Evolutionary conservation across 257 asterid species (phyloP).

Genomic region (Plantago elongata): DNA sequence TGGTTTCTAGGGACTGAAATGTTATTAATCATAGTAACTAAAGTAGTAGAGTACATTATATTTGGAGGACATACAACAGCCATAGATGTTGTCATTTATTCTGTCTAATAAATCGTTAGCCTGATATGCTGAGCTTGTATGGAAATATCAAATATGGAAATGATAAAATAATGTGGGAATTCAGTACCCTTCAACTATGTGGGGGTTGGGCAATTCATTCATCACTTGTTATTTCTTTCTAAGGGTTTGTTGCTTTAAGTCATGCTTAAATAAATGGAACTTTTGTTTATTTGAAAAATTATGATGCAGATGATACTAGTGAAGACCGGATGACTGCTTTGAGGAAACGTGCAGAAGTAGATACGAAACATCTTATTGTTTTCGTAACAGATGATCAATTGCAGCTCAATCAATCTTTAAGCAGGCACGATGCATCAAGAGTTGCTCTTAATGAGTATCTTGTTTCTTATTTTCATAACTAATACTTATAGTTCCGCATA

Average conservation of each 20-base stretch:
- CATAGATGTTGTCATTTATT: background rate
- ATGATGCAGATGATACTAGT: slow-evolving; percentile 65
- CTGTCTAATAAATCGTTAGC: background rate
- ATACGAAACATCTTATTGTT: slow-evolving; percentile 57
- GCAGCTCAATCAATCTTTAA: slow-evolving; percentile 74
- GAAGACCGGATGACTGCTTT: slow-evolving; percentile 91
- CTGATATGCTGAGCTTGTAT: background rate
- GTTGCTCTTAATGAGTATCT: slow-evolving; percentile 6
- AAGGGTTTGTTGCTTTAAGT: slow-evolving; percentile 1
- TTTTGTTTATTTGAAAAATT: slow-evolving; percentile 17
- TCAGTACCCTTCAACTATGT: background rate
- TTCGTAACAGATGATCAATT: slow-evolving; percentile 53
- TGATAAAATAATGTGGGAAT: background rate
- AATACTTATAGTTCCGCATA: too few species aligned
- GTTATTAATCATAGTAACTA: background rate
- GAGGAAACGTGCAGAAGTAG: slow-evolving; percentile 92
- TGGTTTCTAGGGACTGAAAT: background rate
- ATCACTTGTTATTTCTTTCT: background rate
- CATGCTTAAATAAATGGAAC: slow-evolving; percentile 5
- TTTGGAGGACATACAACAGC: background rate
- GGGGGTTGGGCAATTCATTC: too few species aligned
- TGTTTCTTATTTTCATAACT: background rate
- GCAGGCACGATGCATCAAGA: slow-evolving; percentile 52
- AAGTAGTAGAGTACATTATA: background rate
- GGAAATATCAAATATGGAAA: background rate